phyloP scores from a whole-genome alignment of 2,329 filamentous ascomycete species.

The Xylariaceae sp. region DNA sequence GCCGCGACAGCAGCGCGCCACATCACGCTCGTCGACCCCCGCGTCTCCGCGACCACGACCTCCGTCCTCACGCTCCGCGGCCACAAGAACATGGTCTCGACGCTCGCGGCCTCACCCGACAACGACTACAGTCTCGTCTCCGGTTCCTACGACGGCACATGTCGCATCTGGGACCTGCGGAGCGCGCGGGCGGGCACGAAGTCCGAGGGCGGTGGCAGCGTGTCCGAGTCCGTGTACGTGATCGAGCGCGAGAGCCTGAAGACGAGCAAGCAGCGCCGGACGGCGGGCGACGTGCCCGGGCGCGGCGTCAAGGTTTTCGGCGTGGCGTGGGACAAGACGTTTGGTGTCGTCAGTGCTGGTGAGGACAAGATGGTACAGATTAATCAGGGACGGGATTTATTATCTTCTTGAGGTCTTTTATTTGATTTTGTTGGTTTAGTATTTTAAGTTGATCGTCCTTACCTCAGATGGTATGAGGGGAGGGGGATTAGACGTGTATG shows the following conservation, averaged over 20 bases:
- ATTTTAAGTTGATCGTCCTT: background rate
- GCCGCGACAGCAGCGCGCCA: conserved; percentile 81
- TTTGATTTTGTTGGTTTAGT: background rate
- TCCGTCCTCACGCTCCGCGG: conserved; percentile 87
- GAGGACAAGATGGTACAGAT: conserved; percentile 95
- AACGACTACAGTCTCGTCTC: conserved; percentile 81
- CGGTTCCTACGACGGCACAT: conserved; percentile 87
- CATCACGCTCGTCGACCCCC: conserved; percentile 88
- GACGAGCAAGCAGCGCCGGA: conserved; percentile 51
- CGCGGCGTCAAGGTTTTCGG: conserved; percentile 87
- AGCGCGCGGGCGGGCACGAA: conserved; percentile 56
- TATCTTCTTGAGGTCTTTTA: conserved; percentile 24
- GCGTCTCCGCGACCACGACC: conserved; percentile 68
- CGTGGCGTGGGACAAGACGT: conserved; percentile 76
- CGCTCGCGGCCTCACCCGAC: conserved; percentile 47
- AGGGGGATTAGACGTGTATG: background rate
- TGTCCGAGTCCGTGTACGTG: conserved; percentile 69
- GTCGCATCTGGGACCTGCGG: conserved; percentile 88
- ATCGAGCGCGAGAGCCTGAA: conserved; percentile 70
- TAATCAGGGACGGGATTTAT: conserved; percentile 60
- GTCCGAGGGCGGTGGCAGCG: conserved; percentile 55
- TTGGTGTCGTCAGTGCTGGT: conserved; percentile 85
- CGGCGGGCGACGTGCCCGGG: conserved; percentile 50
- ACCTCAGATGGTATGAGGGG: background rate
- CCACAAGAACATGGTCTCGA: conserved; percentile 68